Evolutionary conservation across 257 asterid species (phyloP), one percentile per base, ranked within the genome.

Genomic region (Gardenia jasminoides): DNA sequence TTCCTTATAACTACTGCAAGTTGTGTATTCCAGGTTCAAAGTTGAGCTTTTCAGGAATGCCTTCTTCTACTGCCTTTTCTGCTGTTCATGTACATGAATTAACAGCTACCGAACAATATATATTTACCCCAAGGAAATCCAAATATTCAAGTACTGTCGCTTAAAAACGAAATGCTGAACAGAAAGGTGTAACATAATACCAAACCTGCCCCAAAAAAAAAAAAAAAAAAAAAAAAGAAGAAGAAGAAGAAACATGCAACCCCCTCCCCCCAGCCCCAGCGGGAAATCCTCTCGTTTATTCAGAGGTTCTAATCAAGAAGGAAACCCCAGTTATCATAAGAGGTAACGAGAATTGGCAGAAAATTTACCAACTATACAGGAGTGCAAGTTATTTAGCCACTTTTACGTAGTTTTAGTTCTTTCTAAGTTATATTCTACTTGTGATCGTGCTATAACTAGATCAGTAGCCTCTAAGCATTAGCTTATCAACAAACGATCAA

Each of bases 1-100:
- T 33, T 68, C 43, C 72, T 75, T 75, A 66, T 44, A 75, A 75
- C 39, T 68, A 75, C 33, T 58, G 77, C 22, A 56, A 75, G 58
- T 47, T 65, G 70, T 66, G 72, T 30, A 73, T 70, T 13, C 52
- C 56, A 66, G 41, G 67, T 69, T 31, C 47, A 17, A 12, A 64
- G 39, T n/a, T 13, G 31, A 33, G 80, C 16, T 19, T 64, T 68
- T 24, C 59, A 8, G 44, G 59, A 6, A 9, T 54, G 41, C 50
- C 30, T 78, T 78, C 68, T 41, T 78, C 24, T 56, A 26, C 68
- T 30, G n/a, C 24, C 10, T 30, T 30, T 50, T 31, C 67, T 36
- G 33, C 70, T 39, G 36, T 16, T 59, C 7, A 0, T 24, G 41
- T 41, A 75, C 13, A 59, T 36, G 41, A 59, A 22, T 15, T 13